Base-by-base conservation (phyloP, 2,329 filamentous ascomycete genomes). In the Zasmidium angulare region DNA sequence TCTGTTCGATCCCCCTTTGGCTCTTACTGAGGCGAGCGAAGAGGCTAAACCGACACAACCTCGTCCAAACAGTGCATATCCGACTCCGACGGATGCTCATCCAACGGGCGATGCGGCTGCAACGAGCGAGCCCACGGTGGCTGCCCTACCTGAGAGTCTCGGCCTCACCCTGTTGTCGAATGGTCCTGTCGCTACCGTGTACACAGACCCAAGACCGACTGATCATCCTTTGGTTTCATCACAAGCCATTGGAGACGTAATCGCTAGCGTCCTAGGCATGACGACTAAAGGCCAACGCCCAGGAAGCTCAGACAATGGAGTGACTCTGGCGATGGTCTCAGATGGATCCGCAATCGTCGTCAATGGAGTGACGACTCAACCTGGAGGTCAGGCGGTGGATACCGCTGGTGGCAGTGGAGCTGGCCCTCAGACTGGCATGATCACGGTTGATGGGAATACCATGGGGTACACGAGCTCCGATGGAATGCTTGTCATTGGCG, bases 1-100 rank as follows among this genome's bases (percentile, higher is more conserved):
- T 9, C 60, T 68, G 23, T 67, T 61, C 47, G 66, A 68, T 46
- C 65, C 66, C 12, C 66, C 66, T 14, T 58, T 52, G 19, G 63
- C 63, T 22, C 51, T 68, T 7, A 56, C 52, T 2, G 43, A 58
- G 31, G 59, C 29, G 1, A 19, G 50, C 40, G 29, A 46, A 22
- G 51, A 17, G 1, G 43, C 50, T 3, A 58, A 50, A 43, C 54
- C 59, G 20, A 58, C 55, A n/a, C 21, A 55, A n/a, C 59, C 59
- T 7, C n/a, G 11, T 46, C 21, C 22, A 3, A 56, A 56, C 21
- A 51, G 31, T 26, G 55, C 55, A 2, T 26, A 49, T 40, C 36
- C 58, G 29, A 60, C 53, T 22, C 43, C 53, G 3, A 48, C 24
- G 6, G 20, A 59, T 22, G 14, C 51, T 14, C 24, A 47, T 50